Conservation (phyloP, 768 basidiomycete genomes). For the Suillus occidentalis region DNA sequence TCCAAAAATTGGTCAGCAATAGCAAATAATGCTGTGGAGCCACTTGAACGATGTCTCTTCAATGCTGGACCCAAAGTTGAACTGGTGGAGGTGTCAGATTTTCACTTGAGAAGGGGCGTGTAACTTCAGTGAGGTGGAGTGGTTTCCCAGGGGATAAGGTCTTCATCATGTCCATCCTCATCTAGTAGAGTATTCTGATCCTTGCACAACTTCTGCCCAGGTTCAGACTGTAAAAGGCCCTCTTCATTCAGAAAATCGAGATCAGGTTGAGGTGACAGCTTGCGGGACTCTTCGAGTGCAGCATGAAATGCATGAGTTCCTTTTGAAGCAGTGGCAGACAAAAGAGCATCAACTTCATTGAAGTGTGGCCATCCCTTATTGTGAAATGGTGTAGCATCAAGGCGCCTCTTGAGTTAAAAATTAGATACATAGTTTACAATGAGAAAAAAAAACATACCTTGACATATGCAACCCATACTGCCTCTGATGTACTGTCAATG, state of each 20-base stretch:
- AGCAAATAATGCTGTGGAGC: no score
- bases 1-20: no score
- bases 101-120: no score
- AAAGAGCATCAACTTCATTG: neutral
- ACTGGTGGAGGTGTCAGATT: no score
- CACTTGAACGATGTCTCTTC: no score
- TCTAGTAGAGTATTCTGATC: no score
- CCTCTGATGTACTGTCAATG: conserved; percentile 1
- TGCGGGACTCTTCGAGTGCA: neutral
- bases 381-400: neutral
- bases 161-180: no score
- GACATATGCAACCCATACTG: neutral
- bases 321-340: neutral
- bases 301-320: neutral
- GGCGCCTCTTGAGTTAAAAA: neutral
- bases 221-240: neutral
- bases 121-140: no score
- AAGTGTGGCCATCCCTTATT: neutral
- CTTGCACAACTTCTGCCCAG: no score
- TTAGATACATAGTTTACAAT: neutral
- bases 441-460: neutral
- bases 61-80: no score
- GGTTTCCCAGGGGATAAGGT: no score
- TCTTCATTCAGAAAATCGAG: neutral
- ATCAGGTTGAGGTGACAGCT: neutral